A percentile compares a stretch with the other conserved stretches of the same genome.
Evolutionary conservation across 2,329 filamentous ascomycete species (phyloP).

Genomic region (Microdochium nivale): DNA sequence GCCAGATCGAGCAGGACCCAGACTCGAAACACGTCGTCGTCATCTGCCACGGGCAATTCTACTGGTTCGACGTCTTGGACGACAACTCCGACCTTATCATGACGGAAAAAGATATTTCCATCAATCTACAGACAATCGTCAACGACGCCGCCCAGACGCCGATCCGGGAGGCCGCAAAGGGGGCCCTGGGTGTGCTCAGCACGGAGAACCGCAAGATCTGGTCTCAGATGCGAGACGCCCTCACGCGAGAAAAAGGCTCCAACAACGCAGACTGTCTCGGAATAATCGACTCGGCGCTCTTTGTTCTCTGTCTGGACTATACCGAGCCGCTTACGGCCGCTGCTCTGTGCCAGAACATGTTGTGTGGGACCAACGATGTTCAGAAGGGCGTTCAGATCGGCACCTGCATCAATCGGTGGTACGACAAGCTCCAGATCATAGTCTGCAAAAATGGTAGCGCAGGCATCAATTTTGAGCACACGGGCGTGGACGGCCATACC

Average conservation of each 20-base stretch:
- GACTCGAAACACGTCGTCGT: constrained; percentile 91
- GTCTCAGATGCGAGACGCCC: constrained; percentile 81
- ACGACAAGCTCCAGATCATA: constrained; percentile 98
- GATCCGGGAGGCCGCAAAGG: constrained; percentile 91
- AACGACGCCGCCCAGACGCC: constrained; percentile 85
- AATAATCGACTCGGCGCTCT: constrained; percentile 90
- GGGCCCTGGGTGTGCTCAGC: constrained; percentile 83
- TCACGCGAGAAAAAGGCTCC: constrained; percentile 77
- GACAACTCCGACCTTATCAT: constrained; percentile 93
- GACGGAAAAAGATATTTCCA: constrained; percentile 85
- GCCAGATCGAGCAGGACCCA: constrained; percentile 90
- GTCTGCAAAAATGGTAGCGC: constrained; percentile 98
- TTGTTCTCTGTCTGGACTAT: constrained; percentile 87
- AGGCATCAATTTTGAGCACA: constrained; percentile 98
- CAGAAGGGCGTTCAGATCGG: constrained; percentile 92
- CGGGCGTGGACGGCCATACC: constrained; percentile 93
- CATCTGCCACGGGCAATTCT: constrained; percentile 90
- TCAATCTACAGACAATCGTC: constrained; percentile 87
- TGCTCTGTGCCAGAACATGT: constrained; percentile 95
- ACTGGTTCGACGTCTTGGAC: constrained; percentile 97
- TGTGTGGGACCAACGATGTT: constrained; percentile 88
- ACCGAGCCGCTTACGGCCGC: constrained; percentile 74
- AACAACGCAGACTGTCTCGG: constrained; percentile 96
- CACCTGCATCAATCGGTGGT: constrained; percentile 97
- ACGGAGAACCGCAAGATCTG: constrained; percentile 96